A percentile compares a stretch with the other conserved stretches of the same genome.
Evolutionary conservation across 192 early-diverging fungal species (phyloP).

Genomic region (Piromyces finnis): DNA sequence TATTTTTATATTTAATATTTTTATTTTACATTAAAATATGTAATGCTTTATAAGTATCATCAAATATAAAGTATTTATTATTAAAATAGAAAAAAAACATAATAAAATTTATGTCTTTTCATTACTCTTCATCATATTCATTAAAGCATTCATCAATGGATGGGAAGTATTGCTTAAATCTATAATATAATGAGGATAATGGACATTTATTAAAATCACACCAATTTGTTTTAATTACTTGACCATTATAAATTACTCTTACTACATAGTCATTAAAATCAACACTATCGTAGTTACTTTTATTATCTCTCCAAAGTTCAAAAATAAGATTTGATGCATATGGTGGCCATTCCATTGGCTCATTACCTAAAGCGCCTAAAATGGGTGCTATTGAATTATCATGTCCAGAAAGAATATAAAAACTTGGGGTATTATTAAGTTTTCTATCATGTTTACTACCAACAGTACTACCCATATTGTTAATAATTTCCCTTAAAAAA

Average conservation of each 20-base stretch:
- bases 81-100: too few relatives aligned
- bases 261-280: conserved; percentile 11
- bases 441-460: conserved; percentile 11
- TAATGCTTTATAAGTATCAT: too few relatives aligned
- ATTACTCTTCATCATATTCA: background rate
- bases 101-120: too few relatives aligned
- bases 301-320: conserved; percentile 24
- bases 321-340: conserved; percentile 27
- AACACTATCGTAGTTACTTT: conserved; percentile 1
- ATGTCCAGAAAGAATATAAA: conserved; percentile 29
- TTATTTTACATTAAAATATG: too few relatives aligned
- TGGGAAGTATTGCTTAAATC: background rate
- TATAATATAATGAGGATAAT: background rate
- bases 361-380: conserved; percentile 12
- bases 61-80: too few relatives aligned
- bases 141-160: background rate
- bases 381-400: conserved; percentile 23
- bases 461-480: conserved; percentile 4
- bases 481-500: background rate
- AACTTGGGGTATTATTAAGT: conserved; percentile 4
- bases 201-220: background rate
- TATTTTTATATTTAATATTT: too few relatives aligned
- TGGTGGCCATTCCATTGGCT: conserved; percentile 26
- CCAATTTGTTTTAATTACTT: conserved; percentile 4
- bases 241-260: conserved; percentile 31